Base-by-base conservation (phyloP, 2,329 filamentous ascomycete species). In the Alternaria rosae region DNA sequence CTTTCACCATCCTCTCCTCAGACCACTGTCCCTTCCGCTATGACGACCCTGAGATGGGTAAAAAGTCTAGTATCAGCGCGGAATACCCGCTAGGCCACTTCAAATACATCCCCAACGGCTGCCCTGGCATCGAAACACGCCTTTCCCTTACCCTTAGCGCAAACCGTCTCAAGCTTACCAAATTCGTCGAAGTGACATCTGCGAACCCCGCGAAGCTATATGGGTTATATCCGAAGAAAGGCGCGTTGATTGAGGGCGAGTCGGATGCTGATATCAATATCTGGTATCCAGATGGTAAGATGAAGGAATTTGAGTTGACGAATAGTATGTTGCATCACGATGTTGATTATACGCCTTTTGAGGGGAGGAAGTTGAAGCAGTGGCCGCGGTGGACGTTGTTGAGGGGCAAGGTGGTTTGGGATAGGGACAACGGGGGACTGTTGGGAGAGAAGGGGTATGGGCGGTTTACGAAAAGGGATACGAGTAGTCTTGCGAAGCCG, bases 311-410 rank as follows among this genome's bases (percentile, higher is more conserved):
- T 64, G 74, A 69, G 21, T 61, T 87, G 58, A 84, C 76, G 42
- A 88, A 89, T 67, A 78, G 79, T 8, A 84, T 85, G 76, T 72
- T 89, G 64, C 87, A 90, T 73, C 87, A 89, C 70, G 82, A 86
- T 62, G 84, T 88, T 3, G 87, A 90, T 69, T 88, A 89, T 69
- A 88, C 87, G 9, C 87, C 87, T 0, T 89, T 85, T 67, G 87
- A 89, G 71, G 87, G 87, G 0, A 81, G 80, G 51, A 77, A 70
- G n/a, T 70, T 90, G 42, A 81, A 80, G 26, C 86, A 89, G 59
- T 89, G 88, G 87, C 87, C 87, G 11, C 80, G 87, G 20, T 89
- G 85, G 69, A 89, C 87, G 0, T 79, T 90, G 8, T 65, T 90
- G 43, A 76, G 88, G 57, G 88, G 88, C 0, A 76, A 85, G 62